Percentiles rank a stretch among this genome's conserved stretches.
These are phyloP conservation scores for Hygrophorus russula DNA, from an alignment of 768 basidiomycete species.

Conservation along the genomic window DNA sequence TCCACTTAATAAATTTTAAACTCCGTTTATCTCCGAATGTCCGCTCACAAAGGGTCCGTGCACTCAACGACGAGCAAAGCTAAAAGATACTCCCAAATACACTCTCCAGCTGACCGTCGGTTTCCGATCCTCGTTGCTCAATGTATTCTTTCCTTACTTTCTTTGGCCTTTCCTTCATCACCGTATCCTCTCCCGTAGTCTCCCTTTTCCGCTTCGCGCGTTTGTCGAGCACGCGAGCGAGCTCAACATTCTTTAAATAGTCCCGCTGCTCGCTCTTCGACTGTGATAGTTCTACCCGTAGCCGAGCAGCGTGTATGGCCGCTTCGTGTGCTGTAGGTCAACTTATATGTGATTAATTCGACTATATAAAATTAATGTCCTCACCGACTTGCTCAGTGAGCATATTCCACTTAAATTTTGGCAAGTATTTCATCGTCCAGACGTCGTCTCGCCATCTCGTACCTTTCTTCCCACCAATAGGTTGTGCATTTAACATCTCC, in stretches of 20 bases:
- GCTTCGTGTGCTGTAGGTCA: slow-evolving; percentile 72
- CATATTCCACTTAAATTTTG: slow-evolving; percentile 98
- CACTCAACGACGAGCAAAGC: slow-evolving; percentile 14
- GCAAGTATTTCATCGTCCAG: slow-evolving; percentile 99
- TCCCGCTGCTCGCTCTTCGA: slow-evolving; percentile 84
- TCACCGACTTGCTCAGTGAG: slow-evolving; percentile 94
- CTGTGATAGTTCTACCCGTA: slow-evolving; percentile 87
- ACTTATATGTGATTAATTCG: not conserved
- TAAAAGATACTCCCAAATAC: slow-evolving; percentile 32
- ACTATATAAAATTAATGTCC: slow-evolving; percentile 19
- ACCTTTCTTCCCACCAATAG: slow-evolving; percentile 90
- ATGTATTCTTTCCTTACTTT: slow-evolving; percentile 18
- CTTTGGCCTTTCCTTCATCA: slow-evolving; percentile 19
- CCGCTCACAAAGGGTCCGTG: slow-evolving; percentile 21
- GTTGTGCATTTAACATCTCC: slow-evolving; percentile 90
- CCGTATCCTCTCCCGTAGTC: slow-evolving; percentile 40
- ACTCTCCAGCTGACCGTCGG: not conserved
- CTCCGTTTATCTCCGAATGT: slow-evolving; percentile 25
- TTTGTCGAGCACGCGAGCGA: slow-evolving; percentile 77
- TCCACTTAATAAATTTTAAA: slow-evolving; percentile 20
- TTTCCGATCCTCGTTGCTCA: slow-evolving; percentile 16
- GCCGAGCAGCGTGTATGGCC: slow-evolving; percentile 73
- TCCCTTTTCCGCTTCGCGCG: slow-evolving; percentile 57
- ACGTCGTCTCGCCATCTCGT: slow-evolving; percentile 91
- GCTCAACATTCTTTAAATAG: slow-evolving; percentile 89